Percentiles rank a stretch among this genome's conserved stretches.
phyloP scores from a whole-genome alignment of 805 yeast genomes.

The Candida orba region DNA sequence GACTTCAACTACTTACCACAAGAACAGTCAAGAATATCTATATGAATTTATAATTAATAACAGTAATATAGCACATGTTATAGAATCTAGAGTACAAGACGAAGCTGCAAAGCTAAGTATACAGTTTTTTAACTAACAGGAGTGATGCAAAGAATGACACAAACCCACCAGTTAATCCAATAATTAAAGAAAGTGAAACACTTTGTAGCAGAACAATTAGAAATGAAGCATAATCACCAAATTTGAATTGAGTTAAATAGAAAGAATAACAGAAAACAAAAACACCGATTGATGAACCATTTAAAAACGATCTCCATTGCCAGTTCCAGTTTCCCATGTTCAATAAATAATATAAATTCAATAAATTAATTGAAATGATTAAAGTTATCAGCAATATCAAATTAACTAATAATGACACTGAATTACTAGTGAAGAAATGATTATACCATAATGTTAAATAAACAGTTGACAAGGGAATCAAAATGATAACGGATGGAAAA shows the following conservation, averaged over 20 bases:
- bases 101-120: no score
- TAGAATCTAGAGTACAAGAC: no score
- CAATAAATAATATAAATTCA: conserved; percentile 20
- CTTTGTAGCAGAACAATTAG: conserved; percentile 20
- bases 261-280: conserved; percentile 21
- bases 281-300: conserved; percentile 22
- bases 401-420: conserved; percentile 11
- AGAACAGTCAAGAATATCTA: no score
- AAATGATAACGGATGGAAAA: conserved; percentile 24
- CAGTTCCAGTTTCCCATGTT: conserved; percentile 26
- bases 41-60: no score
- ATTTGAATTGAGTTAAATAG: conserved; percentile 20
- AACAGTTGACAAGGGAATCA: conserved; percentile 22
- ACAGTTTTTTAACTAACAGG: conserved; percentile 15
- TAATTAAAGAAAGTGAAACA: conserved; percentile 17
- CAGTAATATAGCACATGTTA: no score
- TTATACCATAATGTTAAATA: conserved; percentile 23
- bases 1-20: no score
- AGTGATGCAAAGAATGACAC: conserved; percentile 16
- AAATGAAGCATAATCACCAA: conserved; percentile 22
- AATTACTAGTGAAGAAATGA: conserved; percentile 16
- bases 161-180: conserved; percentile 21
- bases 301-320: conserved; percentile 23
- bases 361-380: conserved; percentile 12
- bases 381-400: conserved; percentile 14